Evolutionary conservation across 129 eudicot species (phyloP), one percentile per base, ranked within the genome.

Genomic region (Gnaphalium uliginosum): DNA sequence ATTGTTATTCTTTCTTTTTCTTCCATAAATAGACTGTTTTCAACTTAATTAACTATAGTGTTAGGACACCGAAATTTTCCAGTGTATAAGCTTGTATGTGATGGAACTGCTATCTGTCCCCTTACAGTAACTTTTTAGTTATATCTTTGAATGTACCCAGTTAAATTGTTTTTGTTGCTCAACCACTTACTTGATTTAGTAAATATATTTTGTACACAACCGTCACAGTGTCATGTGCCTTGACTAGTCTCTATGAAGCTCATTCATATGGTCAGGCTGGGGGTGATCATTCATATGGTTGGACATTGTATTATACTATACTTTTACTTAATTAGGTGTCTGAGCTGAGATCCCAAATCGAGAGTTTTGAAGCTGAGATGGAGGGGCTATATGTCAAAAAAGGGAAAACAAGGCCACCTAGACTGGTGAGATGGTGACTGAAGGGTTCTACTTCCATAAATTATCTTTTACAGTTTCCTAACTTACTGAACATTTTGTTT

Each of bases 341-440:
- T 23, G 96, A 86, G 87, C 76, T 91, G 79, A 96, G 89, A 80
- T 81, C 85, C 50, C 96, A 91, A 75, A 87, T 91, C 72, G 96
- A 91, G 73, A 79, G 79, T 80, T 91, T 91, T 83, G 97, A 91
- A 86, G 97, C 97, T 58, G 96, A 91, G 73, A 81, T 83, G 65
- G 97, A 91, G 80, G 96, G 92, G 19, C 82, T 91, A 37, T 74
- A 79, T 26, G 97, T 87, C 53, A 88, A 87, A 82, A 89, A 92
- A 84, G 93, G 96, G 77, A 89, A 92, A 85, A 77, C 89, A 60
- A 87, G 96, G 80, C 97, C 97, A 48, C 96, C 97, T 26, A 92
- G 96, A 84, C 66, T 89, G 92, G 96, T 89, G 76, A 72, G 82
- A 68, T 51, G 11, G 32, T 33, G 14, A 48, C 46, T 29, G 23